Conservation (phyloP, 2,329 filamentous ascomycete species). For the Cladosporium phlei region DNA sequence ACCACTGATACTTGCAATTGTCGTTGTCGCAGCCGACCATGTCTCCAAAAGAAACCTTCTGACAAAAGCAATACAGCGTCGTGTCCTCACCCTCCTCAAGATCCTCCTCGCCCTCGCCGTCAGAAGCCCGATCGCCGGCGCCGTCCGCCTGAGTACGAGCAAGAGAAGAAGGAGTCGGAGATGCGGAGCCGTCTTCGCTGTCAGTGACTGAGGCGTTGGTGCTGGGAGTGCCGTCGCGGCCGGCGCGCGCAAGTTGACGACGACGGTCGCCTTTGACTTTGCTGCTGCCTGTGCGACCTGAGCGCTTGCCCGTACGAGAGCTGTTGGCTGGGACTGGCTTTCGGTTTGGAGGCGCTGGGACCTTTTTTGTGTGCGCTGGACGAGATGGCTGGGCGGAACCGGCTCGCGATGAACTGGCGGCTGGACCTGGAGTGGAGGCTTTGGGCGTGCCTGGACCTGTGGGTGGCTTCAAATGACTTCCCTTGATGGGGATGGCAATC, state of each 20-base stretch:
- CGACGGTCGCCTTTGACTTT: constrained; percentile 31
- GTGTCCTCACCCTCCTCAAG: constrained; percentile 71
- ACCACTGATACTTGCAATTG: constrained; percentile 78
- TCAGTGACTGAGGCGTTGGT: constrained; percentile 26
- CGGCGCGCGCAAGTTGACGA: constrained; percentile 29
- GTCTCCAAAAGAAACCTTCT: constrained; percentile 77
- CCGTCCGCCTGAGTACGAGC: constrained; percentile 26
- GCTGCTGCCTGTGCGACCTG: constrained; percentile 17
- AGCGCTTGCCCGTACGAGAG: constrained; percentile 7
- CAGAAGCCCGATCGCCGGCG: constrained; percentile 20
- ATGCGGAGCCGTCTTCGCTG: constrained; percentile 19
- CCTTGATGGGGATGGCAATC: constrained; percentile 48
- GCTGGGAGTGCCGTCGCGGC: constrained; percentile 28
- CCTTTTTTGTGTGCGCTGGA: constrained; percentile 8
- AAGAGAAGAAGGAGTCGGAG: constrained; percentile 31
- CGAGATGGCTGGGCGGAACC: constrained; percentile 53
- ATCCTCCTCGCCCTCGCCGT: constrained; percentile 44
- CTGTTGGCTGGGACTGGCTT: constrained; percentile 4
- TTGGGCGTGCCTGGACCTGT: constrained; percentile 62
- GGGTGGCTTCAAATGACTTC: constrained; percentile 56
- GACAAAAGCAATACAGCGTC: constrained; percentile 74
- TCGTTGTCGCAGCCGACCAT: constrained; percentile 89
- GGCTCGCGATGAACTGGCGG: constrained; percentile 46
- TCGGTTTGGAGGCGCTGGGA: constrained; percentile 1
- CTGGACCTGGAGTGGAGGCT: constrained; percentile 47